A percentile compares a stretch with the other conserved stretches of the same genome.
phyloP scores from a whole-genome alignment of 1,284 basidiomycete genomes.

The Apiotrichum gamsii region DNA sequence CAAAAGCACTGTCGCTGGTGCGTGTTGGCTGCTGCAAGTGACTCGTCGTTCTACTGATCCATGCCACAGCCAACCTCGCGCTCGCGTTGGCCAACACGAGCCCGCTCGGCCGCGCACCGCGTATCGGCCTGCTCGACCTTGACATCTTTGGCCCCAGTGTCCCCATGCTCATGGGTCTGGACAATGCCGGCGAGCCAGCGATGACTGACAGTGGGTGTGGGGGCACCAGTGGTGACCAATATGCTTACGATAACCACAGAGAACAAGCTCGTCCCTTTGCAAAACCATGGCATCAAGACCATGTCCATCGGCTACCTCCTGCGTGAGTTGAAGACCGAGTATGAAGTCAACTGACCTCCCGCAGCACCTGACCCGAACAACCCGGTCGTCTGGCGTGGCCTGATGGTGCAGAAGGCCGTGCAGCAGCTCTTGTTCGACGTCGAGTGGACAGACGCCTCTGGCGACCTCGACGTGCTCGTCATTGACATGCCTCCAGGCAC shows the following conservation, averaged over 20 bases:
- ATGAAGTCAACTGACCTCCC: background rate
- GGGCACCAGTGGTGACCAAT: background rate
- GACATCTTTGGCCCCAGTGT: constrained; percentile 95
- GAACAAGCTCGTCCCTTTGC: constrained; percentile 73
- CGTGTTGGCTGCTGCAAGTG: no score
- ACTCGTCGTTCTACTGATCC: background rate
- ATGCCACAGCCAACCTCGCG: constrained; percentile 71
- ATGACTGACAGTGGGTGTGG: constrained; percentile 63
- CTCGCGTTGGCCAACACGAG: constrained; percentile 42
- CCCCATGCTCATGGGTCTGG: constrained; percentile 91
- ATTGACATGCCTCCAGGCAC: constrained; percentile 98
- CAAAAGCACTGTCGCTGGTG: constrained; percentile 89
- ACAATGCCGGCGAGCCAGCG: constrained; percentile 69
- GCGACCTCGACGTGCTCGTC: constrained; percentile 71
- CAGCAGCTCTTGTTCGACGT: constrained; percentile 93
- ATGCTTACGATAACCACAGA: constrained; percentile 48
- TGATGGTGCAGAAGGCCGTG: constrained; percentile 99
- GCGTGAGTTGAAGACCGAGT: no score
- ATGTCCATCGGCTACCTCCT: constrained; percentile 91
- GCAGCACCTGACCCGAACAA: constrained; percentile 55
- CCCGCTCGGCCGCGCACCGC: constrained; percentile 41
- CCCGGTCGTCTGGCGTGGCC: constrained; percentile 88
- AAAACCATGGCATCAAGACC: constrained; percentile 83
- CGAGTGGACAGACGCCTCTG: constrained; percentile 62
- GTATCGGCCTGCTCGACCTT: constrained; percentile 84